These are phyloP conservation scores for Choanephora cucurbitarum DNA, from an alignment of 371 early-diverging fungal species.

Conservation along the genomic window DNA sequence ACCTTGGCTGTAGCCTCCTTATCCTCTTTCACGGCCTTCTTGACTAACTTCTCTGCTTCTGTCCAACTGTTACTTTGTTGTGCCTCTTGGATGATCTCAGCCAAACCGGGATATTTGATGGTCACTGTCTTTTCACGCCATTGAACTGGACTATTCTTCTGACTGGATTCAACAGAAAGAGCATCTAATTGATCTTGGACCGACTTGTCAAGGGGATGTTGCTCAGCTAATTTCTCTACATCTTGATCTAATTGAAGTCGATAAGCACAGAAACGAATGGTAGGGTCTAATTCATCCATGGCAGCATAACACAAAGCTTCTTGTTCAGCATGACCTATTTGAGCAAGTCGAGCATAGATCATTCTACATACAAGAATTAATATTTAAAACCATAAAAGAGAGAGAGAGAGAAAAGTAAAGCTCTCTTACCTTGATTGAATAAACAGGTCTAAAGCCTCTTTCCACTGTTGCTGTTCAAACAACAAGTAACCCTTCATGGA, in stretches of 20 bases:
- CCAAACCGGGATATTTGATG: conserved; percentile 40
- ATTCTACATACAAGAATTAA: too few species aligned
- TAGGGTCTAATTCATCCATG: conserved; percentile 80
- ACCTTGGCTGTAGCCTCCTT: conserved; percentile 68
- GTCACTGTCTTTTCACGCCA: conserved; percentile 53
- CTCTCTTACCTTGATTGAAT: conserved; percentile 45
- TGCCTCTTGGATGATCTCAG: conserved; percentile 44
- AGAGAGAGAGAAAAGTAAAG: too few species aligned
- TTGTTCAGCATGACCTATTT: conserved; percentile 51
- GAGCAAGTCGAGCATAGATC: conserved; percentile 71
- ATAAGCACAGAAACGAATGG: conserved; percentile 81
- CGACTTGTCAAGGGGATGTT: not conserved
- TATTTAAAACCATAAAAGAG: too few species aligned
- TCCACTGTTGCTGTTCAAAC: conserved; percentile 75
- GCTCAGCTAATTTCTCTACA: conserved; percentile 49
- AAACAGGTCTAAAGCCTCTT: conserved; percentile 64
- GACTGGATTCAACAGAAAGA: conserved; percentile 35
- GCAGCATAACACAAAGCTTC: conserved; percentile 69
- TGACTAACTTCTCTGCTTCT: conserved; percentile 63
- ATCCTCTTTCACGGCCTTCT: conserved; percentile 66
- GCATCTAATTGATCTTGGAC: conserved; percentile 26
- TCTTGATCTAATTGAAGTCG: conserved; percentile 60
- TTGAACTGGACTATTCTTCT: conserved; percentile 11
- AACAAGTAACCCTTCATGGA: conserved; percentile 67
- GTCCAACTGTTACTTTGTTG: conserved; percentile 46